These are phyloP conservation scores for Closterium sp. DNA, from an alignment of 139 green algal species.

Conservation along the genomic window DNA sequence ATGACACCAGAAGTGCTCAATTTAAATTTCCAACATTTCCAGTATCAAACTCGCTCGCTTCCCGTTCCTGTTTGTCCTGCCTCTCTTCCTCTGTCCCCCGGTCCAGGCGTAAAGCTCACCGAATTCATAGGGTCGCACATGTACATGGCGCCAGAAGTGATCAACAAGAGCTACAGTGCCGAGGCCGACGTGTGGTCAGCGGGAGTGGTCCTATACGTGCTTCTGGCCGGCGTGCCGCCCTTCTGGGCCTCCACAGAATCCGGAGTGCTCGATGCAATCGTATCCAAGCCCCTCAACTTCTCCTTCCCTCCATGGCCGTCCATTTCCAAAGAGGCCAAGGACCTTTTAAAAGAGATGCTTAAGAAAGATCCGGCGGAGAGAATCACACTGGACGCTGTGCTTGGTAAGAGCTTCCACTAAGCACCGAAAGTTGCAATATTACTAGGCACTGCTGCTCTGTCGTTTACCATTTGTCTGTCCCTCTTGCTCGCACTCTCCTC, in stretches of 20 bases:
- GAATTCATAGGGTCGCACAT: not conserved
- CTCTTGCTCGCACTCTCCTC: no score
- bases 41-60: no score
- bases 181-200: conserved; percentile 90
- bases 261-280: not conserved
- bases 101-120: not conserved
- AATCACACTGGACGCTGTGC: not conserved
- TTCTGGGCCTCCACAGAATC: not conserved
- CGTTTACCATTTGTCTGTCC: not conserved
- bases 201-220: conserved; percentile 94
- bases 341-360: not conserved
- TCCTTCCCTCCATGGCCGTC: not conserved
- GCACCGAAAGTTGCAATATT: no score
- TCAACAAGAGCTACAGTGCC: conserved; percentile 68
- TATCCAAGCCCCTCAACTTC: not conserved
- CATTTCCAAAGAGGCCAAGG: not conserved
- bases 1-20: no score
- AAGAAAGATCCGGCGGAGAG: not conserved
- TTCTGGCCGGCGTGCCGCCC: not conserved
- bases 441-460: no score
- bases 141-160: conserved; percentile 13
- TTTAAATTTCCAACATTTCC: no score
- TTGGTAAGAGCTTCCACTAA: not conserved
- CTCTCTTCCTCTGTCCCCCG: not conserved
- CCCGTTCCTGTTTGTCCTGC: not conserved